phyloP scores from a whole-genome alignment of 1,139 yeast species.

The Saccharomycopsis crataegensis region DNA sequence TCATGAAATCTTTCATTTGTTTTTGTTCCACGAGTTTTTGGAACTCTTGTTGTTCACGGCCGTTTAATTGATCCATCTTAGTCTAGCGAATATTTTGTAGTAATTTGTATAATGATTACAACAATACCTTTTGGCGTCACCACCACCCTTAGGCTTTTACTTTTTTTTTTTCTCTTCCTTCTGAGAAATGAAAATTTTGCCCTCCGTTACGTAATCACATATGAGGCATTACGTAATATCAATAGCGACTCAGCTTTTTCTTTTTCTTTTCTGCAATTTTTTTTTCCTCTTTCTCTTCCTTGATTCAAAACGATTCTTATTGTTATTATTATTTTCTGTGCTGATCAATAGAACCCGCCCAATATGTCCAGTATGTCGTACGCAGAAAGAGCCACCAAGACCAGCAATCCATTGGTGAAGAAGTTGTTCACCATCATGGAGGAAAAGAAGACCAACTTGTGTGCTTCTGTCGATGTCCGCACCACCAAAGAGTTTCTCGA shows the following conservation, averaged over 20 bases:
- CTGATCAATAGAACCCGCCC: not conserved
- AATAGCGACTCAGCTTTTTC: not conserved
- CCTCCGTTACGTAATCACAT: not conserved
- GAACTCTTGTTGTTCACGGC: conserved; percentile 13
- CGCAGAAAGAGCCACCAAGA: conserved; percentile 60
- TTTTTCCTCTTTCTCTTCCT: not conserved
- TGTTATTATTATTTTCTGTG: not conserved
- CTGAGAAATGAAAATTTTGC: not conserved
- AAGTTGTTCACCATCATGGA: conserved; percentile 72
- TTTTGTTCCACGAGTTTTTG: conserved; percentile 31
- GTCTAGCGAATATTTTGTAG: conserved; percentile 27
- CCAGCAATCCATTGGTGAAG: conserved; percentile 72
- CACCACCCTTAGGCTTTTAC: conserved; percentile 84
- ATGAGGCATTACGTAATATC: not conserved
- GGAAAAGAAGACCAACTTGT: conserved; percentile 73
- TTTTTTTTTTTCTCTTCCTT: conserved; percentile 29
- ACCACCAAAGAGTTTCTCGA: conserved; percentile 66
- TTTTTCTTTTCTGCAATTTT: not conserved
- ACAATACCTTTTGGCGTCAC: conserved; percentile 95
- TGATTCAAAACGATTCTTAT: not conserved
- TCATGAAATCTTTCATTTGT: conserved; percentile 99
- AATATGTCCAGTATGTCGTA: conserved; percentile 35
- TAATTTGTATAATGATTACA: not conserved
- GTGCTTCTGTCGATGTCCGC: conserved; percentile 93
- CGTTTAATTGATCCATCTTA: conserved; percentile 32